These are phyloP conservation scores for Xylaria palmicola DNA, from an alignment of 495 filamentous ascomycete genomes.

Conservation along the genomic window DNA sequence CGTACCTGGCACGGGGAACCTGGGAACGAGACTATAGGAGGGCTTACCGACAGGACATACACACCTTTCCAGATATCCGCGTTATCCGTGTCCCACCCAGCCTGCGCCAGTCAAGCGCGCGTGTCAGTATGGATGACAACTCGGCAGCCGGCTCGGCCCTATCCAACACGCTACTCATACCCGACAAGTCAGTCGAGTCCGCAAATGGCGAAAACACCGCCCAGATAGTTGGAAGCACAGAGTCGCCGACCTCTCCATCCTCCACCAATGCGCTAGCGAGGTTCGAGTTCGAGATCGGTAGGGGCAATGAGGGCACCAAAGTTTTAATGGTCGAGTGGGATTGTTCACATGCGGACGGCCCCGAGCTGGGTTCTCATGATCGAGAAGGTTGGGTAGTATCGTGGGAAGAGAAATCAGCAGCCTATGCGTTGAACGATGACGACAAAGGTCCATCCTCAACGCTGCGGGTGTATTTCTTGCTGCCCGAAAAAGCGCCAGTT, in stretches of 20 bases:
- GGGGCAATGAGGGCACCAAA: conserved; percentile 78
- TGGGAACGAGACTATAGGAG: conserved; percentile 3
- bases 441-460: conserved; percentile 29
- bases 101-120: conserved; percentile 7
- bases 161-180: background rate
- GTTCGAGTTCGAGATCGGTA: conserved; percentile 79
- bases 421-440: conserved; percentile 62
- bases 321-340: conserved; percentile 86
- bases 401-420: conserved; percentile 70
- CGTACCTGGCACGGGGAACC: conserved; percentile 1
- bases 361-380: conserved; percentile 7
- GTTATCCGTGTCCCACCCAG: conserved; percentile 5
- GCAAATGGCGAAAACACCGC: conserved; percentile 9
- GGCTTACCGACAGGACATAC: conserved; percentile 7
- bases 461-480: conserved; percentile 71
- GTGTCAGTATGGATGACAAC: conserved; percentile 10
- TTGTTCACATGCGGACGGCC: conserved; percentile 47
- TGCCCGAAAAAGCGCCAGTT: conserved; percentile 64
- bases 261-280: conserved; percentile 57
- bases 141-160: conserved; percentile 4
- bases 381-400: conserved; percentile 66
- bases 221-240: conserved; percentile 26
- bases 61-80: conserved; percentile 7
- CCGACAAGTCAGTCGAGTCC: conserved; percentile 2
- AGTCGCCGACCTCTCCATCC: conserved; percentile 42